Conservation (phyloP, 2,329 filamentous ascomycete species). For the Botrytis elliptica region DNA sequence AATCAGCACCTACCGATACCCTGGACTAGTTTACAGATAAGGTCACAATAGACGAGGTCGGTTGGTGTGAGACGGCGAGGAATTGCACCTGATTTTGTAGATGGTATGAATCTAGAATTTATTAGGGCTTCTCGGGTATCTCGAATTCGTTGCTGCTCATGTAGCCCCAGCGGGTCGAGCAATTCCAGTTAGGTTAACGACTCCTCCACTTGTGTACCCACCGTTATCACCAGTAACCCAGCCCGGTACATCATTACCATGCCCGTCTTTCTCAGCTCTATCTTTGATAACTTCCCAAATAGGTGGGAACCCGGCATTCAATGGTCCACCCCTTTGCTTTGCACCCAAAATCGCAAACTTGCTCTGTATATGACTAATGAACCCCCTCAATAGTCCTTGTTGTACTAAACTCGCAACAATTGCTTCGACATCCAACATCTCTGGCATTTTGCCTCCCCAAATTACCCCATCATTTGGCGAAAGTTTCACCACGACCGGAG, state of each 20-base stretch:
- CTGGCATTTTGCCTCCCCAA: conserved; percentile 61
- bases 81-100: background rate
- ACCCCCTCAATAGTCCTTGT: conserved; percentile 80
- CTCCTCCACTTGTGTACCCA: conserved; percentile 48
- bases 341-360: conserved; percentile 82
- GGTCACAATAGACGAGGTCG: too few species aligned
- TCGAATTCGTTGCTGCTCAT: conserved; percentile 11
- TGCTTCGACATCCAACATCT: conserved; percentile 69
- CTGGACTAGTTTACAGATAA: background rate
- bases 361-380: conserved; percentile 72
- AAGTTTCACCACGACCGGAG: conserved; percentile 49
- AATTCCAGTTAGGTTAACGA: conserved; percentile 55
- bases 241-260: conserved; percentile 60
- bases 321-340: conserved; percentile 60
- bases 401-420: conserved; percentile 74
- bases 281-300: conserved; percentile 68
- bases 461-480: conserved; percentile 59
- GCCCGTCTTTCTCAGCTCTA: conserved; percentile 56
- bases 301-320: conserved; percentile 72
- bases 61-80: background rate
- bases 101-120: background rate
- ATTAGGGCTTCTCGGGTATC: background rate
- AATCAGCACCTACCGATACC: background rate
- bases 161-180: conserved; percentile 50
- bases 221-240: conserved; percentile 59